Evolutionary conservation across 768 basidiomycete species (phyloP).

Genomic region (Lactarius pseudohatsudake): DNA sequence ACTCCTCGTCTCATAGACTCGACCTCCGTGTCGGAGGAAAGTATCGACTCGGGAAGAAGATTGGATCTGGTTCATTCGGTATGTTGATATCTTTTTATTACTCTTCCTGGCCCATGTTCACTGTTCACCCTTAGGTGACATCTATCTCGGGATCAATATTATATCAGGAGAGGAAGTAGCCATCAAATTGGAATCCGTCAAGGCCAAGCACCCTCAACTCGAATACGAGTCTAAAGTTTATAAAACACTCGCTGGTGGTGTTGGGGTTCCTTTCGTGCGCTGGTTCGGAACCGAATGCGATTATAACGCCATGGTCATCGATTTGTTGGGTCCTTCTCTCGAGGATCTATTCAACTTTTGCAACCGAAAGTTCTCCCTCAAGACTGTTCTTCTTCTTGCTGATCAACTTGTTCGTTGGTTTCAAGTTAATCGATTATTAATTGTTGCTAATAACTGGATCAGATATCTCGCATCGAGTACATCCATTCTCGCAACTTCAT

Average conservation of each 20-base stretch:
- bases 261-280: conserved; percentile 96
- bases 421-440: background rate
- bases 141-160: conserved; percentile 99
- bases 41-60: conserved; percentile 99
- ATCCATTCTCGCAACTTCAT: conserved; percentile 99
- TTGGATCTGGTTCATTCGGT: conserved; percentile 98
- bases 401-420: conserved; percentile 80
- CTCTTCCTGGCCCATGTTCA: background rate
- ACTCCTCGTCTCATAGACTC: conserved; percentile 66
- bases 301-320: conserved; percentile 99
- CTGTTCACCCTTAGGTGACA: conserved; percentile 65
- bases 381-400: conserved; percentile 94
- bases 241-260: conserved; percentile 98
- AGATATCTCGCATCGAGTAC: conserved; percentile 99
- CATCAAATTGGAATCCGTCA: conserved; percentile 99
- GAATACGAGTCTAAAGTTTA: conserved; percentile 96
- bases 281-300: conserved; percentile 97
- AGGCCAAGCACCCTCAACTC: conserved; percentile 99
- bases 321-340: conserved; percentile 89
- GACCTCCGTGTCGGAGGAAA: conserved; percentile 91
- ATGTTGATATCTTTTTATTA: conserved; percentile 36
- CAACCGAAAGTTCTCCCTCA: conserved; percentile 96
- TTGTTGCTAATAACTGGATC: conserved; percentile 20
- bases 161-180: conserved; percentile 99
- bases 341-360: conserved; percentile 94